These are phyloP conservation scores for Candida namnaoensis DNA, from an alignment of 805 yeast genomes.

Conservation along the genomic window DNA sequence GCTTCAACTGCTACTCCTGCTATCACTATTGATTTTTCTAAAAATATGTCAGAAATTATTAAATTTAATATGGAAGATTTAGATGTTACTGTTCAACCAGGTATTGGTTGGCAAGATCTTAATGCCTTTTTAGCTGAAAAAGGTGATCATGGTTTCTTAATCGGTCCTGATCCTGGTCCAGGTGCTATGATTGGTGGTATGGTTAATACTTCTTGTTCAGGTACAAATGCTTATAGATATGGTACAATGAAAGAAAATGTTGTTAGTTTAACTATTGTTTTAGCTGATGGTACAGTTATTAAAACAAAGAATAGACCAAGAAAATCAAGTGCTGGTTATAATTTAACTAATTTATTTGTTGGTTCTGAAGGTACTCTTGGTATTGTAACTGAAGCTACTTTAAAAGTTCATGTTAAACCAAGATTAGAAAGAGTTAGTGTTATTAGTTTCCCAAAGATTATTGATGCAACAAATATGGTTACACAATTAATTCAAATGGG, in stretches of 20 bases:
- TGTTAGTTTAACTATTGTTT: conserved; percentile 53
- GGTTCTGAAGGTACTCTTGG: conserved; percentile 76
- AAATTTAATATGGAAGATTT: conserved; percentile 50
- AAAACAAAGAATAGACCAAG: conserved; percentile 65
- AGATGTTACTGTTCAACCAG: conserved; percentile 67
- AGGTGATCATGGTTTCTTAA: conserved; percentile 59
- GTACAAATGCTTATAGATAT: conserved; percentile 63
- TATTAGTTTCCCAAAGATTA: conserved; percentile 56
- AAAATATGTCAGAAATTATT: conserved; percentile 43
- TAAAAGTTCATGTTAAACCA: conserved; percentile 56
- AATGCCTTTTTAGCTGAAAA: conserved; percentile 44
- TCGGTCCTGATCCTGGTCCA: conserved; percentile 75
- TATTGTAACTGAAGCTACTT: conserved; percentile 62
- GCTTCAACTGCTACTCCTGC: conserved; percentile 57
- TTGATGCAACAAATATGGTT: conserved; percentile 63
- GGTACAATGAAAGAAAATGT: conserved; percentile 74
- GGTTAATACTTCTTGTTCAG: conserved; percentile 65
- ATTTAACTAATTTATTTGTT: conserved; percentile 54
- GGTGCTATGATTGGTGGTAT: conserved; percentile 71
- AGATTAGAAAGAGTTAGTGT: conserved; percentile 53
- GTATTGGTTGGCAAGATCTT: conserved; percentile 65
- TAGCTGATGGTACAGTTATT: conserved; percentile 67
- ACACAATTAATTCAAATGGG: conserved; percentile 50
- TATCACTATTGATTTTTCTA: conserved; percentile 31
- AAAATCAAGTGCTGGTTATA: conserved; percentile 69